phyloP scores from a whole-genome alignment of 768 basidiomycete genomes.

The Obba rivulosa region DNA sequence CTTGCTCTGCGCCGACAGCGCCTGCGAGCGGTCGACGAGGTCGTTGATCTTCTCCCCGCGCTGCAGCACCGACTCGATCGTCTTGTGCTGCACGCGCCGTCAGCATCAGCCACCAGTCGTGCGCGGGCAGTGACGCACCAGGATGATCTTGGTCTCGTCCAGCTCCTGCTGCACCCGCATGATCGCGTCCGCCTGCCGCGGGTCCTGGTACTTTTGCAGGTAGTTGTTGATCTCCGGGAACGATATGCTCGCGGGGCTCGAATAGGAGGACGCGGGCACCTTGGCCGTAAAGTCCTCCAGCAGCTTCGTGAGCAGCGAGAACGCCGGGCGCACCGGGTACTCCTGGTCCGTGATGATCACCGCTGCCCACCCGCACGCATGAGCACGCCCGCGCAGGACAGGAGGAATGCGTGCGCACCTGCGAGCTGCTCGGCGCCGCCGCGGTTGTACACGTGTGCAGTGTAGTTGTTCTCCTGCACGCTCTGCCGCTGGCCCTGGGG shows the following conservation, averaged over 20 bases:
- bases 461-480: conserved; percentile 90
- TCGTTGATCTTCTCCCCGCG: conserved; percentile 96
- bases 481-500: conserved; percentile 85
- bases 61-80: conserved; percentile 94
- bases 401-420: conserved; percentile 42
- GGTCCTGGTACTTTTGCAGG: conserved; percentile 93
- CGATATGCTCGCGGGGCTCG: conserved; percentile 59
- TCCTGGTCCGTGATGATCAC: conserved; percentile 94
- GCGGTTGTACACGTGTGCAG: conserved; percentile 89
- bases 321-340: conserved; percentile 94
- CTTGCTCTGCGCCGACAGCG: conserved; percentile 86
- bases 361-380: conserved; percentile 36
- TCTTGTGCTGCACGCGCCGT: conserved; percentile 74
- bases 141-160: conserved; percentile 97
- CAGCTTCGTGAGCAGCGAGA: conserved; percentile 88
- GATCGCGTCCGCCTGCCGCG: conserved; percentile 93
- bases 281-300: conserved; percentile 88
- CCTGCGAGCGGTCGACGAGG: conserved; percentile 89
- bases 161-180: conserved; percentile 98
- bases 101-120: background rate
- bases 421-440: conserved; percentile 82
- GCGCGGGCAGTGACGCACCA: conserved; percentile 48
- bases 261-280: conserved; percentile 66
- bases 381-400: background rate
- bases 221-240: conserved; percentile 77